Base-by-base conservation (phyloP, 352 stramenopile species). In the Pythium brachiatum region DNA sequence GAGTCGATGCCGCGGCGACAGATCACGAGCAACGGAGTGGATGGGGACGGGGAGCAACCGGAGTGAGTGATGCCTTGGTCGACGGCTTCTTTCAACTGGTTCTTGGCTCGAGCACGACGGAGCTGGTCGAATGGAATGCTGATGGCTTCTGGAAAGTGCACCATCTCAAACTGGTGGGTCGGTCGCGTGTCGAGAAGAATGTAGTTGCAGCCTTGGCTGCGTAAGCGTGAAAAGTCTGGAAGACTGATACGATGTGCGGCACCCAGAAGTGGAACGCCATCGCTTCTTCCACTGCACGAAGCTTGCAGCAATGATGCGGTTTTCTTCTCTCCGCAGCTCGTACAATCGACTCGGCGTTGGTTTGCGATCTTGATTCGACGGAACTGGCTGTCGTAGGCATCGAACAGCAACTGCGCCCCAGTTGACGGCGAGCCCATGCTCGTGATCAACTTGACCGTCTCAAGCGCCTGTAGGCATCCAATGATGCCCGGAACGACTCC, bases 401-500 rank as follows among this genome's bases (percentile, higher is more conserved):
- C 88, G 34, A 92, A 92, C 21, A 94, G 72, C 41, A 82, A 82
- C 64, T 95, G 87, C 8, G 79, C 65, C 7, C 83, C 82, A 0
- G 76, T 72, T 36, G 94, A 68, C 41, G 76, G 66, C 47, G 76
- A 54, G 7, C 88, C 89, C 25, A 92, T 47, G 3, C 72, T 73
- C 0, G 81, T 84, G 21, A 99, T 47, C 23, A 99, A 55, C 70
- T 98, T 98, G 32, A 99, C 74, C 0, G 83, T 73, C 73, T 99
- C 95, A 32, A 98, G 80, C 8, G 97, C 93, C 57, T 99, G 94
- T 8, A 99, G 64, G 47, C 92, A 95, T 8, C 96, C 96, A 62
- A 99, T 97, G 5, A 98, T 79, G 12, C 94, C 94, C 16, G 96
- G 94, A 1, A 98, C 95, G 38, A 97, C 88, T 36, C 97, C 97